Percentiles rank a stretch among this genome's conserved stretches.
Evolutionary conservation across 2,329 filamentous ascomycete genomes (phyloP).

Genomic region (Alternaria gaisen): DNA sequence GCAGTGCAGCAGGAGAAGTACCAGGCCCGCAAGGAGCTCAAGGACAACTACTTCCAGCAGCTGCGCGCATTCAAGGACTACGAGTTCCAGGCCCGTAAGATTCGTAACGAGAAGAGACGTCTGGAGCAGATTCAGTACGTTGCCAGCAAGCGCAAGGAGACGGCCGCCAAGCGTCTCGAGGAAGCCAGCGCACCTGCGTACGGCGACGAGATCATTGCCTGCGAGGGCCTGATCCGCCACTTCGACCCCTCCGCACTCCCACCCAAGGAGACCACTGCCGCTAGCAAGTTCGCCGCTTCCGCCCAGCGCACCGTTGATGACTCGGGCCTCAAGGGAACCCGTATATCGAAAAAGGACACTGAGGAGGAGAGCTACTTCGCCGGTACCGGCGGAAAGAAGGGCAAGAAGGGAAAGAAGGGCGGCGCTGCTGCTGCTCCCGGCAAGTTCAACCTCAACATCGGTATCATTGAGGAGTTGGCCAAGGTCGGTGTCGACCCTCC

Average conservation of each 20-base stretch:
- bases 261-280: conserved; percentile 68
- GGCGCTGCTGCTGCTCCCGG: conserved; percentile 59
- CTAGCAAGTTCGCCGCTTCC: conserved; percentile 76
- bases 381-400: conserved; percentile 78
- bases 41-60: conserved; percentile 85
- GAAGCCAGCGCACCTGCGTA: conserved; percentile 88
- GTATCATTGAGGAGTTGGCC: conserved; percentile 88
- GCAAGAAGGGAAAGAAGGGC: conserved; percentile 90
- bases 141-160: conserved; percentile 77
- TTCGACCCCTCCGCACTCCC: conserved; percentile 78
- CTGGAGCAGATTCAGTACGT: conserved; percentile 79
- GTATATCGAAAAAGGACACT: conserved; percentile 84
- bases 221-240: conserved; percentile 86
- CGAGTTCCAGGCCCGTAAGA: conserved; percentile 83
- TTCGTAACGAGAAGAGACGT: conserved; percentile 78
- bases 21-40: conserved; percentile 80
- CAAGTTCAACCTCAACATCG: conserved; percentile 87
- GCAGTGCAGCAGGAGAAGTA: conserved; percentile 89
- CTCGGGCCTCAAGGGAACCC: conserved; percentile 83
- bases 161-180: conserved; percentile 77
- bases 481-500: conserved; percentile 88
- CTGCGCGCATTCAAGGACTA: conserved; percentile 84
- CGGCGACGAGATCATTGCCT: conserved; percentile 88
- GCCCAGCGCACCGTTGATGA: conserved; percentile 85
- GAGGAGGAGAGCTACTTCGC: conserved; percentile 86